Conservation (phyloP, 805 yeast species). For the Saccharomycopsis fermentans region DNA sequence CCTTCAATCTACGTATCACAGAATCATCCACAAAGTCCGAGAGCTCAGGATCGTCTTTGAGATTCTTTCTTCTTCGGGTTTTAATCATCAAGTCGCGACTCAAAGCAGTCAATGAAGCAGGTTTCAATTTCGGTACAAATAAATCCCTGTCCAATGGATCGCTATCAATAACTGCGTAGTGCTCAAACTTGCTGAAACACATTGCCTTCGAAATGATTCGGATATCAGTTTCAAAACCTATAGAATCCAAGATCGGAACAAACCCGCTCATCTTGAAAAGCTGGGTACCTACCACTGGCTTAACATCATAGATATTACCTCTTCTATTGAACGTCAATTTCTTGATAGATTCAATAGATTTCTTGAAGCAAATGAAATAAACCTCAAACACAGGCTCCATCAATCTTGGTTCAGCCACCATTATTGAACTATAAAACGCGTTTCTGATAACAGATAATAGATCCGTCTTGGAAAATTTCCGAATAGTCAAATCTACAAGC, state of each 20-base stretch:
- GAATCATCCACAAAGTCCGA: slow-evolving; percentile 24
- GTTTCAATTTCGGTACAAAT: slow-evolving; percentile 56
- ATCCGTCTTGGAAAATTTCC: slow-evolving; percentile 38
- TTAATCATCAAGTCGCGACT: slow-evolving; percentile 87
- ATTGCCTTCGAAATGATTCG: slow-evolving; percentile 69
- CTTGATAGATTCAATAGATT: slow-evolving; percentile 40
- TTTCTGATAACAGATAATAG: slow-evolving; percentile 73
- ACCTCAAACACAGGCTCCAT: slow-evolving; percentile 74
- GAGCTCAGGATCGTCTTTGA: slow-evolving; percentile 58
- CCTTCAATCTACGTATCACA: neutral
- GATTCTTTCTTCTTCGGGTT: slow-evolving; percentile 81
- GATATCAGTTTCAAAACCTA: slow-evolving; percentile 83
- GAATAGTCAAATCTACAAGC: slow-evolving; percentile 48
- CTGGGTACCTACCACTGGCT: slow-evolving; percentile 64
- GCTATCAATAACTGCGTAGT: slow-evolving; percentile 81
- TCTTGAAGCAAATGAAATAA: slow-evolving; percentile 43
- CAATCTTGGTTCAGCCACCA: slow-evolving; percentile 68
- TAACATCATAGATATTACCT: slow-evolving; percentile 44
- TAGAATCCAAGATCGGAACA: slow-evolving; percentile 83
- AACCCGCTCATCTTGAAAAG: slow-evolving; percentile 49
- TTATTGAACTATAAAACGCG: slow-evolving; percentile 73
- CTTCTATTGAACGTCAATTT: slow-evolving; percentile 52
- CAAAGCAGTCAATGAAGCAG: slow-evolving; percentile 59
- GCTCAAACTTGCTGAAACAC: slow-evolving; percentile 53
- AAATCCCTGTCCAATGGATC: slow-evolving; percentile 71